phyloP scores from a whole-genome alignment of 2,329 filamentous ascomycete genomes.

The Chaetothyriales sp. region DNA sequence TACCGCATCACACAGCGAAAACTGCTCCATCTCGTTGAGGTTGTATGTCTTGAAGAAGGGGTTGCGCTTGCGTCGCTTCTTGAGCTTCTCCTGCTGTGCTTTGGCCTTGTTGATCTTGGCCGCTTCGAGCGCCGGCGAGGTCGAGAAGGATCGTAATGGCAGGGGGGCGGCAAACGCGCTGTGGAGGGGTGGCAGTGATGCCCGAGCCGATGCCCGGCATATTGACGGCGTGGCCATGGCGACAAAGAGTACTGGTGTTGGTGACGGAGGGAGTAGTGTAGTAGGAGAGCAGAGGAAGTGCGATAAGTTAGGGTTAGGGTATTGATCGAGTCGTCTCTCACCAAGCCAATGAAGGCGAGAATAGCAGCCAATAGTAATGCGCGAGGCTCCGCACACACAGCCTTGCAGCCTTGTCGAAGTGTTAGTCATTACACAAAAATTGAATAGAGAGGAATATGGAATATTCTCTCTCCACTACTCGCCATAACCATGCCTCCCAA shows the following conservation, averaged over 20 bases:
- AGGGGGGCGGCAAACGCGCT: background rate
- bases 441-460: too few relatives aligned
- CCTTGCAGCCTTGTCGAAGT: background rate
- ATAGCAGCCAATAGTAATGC: background rate
- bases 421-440: too few relatives aligned
- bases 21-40: constrained; percentile 54
- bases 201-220: background rate
- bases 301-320: background rate
- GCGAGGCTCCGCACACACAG: background rate
- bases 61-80: constrained; percentile 48
- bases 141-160: constrained; percentile 6
- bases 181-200: background rate
- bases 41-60: constrained; percentile 49
- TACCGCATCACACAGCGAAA: constrained; percentile 81
- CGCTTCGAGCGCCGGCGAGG: constrained; percentile 20
- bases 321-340: too few relatives aligned
- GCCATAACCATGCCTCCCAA: constrained; percentile 1
- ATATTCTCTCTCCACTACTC: too few relatives aligned
- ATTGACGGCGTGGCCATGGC: background rate
- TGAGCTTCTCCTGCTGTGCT: constrained; percentile 44
- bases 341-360: background rate
- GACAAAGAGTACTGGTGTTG: background rate
- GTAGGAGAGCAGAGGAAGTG: background rate
- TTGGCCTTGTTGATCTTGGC: constrained; percentile 25
- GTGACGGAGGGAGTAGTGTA: background rate